Conservation (phyloP, 495 filamentous ascomycete genomes). For the Recurvomyces mirabilis region DNA sequence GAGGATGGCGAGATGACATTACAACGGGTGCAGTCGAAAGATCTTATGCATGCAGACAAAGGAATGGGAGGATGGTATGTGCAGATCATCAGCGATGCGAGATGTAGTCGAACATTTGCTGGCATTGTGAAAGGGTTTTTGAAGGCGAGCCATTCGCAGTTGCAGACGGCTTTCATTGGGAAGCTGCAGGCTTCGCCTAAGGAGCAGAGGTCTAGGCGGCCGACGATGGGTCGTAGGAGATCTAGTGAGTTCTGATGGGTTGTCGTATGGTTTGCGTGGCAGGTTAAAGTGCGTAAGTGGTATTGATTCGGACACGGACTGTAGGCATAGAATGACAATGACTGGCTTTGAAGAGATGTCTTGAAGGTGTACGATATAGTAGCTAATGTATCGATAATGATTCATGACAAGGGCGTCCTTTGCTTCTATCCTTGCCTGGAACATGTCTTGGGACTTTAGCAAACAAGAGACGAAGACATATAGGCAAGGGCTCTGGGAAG, state of each 20-base stretch:
- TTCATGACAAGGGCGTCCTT: too few relatives aligned
- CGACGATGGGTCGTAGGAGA: conserved; percentile 8
- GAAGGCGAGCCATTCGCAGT: conserved; percentile 17
- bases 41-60: conserved; percentile 14
- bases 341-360: too few relatives aligned
- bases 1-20: conserved; percentile 5
- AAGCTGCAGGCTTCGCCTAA: conserved; percentile 5
- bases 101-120: conserved; percentile 11
- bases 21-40: conserved; percentile 5
- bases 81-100: conserved; percentile 20
- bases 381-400: background rate
- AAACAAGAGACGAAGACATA: background rate
- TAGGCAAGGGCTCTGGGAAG: too few relatives aligned
- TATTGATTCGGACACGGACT: too few relatives aligned
- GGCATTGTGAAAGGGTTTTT: conserved; percentile 19
- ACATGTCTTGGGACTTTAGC: too few relatives aligned
- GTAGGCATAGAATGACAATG: too few relatives aligned
- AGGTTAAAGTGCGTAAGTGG: too few relatives aligned
- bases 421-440: too few relatives aligned
- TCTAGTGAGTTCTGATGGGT: conserved; percentile 4
- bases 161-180: conserved; percentile 18
- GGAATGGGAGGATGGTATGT: conserved; percentile 16
- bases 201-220: background rate
- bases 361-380: too few relatives aligned
- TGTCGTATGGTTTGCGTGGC: too few relatives aligned